Evolutionary conservation across 495 filamentous ascomycete genomes (phyloP).

Genomic region (Aspergillus biplanus): DNA sequence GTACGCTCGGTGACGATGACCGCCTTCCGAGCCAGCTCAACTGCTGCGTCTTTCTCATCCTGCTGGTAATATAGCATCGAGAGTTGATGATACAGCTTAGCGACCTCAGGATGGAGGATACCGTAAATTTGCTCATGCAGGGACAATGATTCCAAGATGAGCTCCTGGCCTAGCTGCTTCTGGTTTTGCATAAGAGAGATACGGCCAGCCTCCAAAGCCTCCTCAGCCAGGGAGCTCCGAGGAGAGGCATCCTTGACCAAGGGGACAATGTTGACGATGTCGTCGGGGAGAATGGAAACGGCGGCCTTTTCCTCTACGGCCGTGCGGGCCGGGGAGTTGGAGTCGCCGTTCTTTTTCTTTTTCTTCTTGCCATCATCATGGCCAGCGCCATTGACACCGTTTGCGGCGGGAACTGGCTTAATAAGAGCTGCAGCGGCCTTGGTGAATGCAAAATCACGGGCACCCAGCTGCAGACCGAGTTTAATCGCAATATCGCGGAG

Average conservation of each 20-base stretch:
- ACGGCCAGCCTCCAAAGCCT: constrained; percentile 91
- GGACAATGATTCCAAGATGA: constrained; percentile 91
- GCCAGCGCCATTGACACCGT: constrained; percentile 43
- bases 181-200: constrained; percentile 94
- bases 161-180: constrained; percentile 93
- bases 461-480: constrained; percentile 85
- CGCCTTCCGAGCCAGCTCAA: constrained; percentile 94
- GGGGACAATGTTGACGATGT: constrained; percentile 89
- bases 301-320: constrained; percentile 42
- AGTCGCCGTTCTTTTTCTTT: constrained; percentile 64
- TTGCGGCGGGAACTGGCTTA: constrained; percentile 39
- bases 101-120: constrained; percentile 95
- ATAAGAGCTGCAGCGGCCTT: constrained; percentile 41
- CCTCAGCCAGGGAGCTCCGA: constrained; percentile 86
- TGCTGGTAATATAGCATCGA: constrained; percentile 95
- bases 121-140: constrained; percentile 99
- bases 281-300: constrained; percentile 73
- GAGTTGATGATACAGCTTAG: constrained; percentile 89
- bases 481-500: constrained; percentile 89
- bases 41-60: constrained; percentile 92
- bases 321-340: constrained; percentile 55
- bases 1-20: constrained; percentile 96
- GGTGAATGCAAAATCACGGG: constrained; percentile 78
- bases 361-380: constrained; percentile 75
- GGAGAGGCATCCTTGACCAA: constrained; percentile 92